Conservation (phyloP, 352 stramenopile genomes). For the Thraustochytrium striatum region DNA sequence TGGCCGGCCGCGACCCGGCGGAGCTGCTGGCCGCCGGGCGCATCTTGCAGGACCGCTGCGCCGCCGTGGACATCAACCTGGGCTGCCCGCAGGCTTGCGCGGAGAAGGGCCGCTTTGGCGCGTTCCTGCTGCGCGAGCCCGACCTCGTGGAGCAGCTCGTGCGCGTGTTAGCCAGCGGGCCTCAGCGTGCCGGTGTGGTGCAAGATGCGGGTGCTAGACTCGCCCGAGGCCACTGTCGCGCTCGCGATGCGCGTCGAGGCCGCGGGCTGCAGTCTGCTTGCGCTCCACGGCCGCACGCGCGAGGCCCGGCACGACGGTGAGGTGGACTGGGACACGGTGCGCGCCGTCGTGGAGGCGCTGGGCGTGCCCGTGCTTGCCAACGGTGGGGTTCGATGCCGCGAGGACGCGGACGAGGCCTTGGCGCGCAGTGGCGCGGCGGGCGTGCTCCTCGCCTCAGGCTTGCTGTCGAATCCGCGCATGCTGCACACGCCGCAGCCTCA, state of each 20-base stretch:
- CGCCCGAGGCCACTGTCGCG: background rate
- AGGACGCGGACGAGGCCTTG: slow-evolving; percentile 39
- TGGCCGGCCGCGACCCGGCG: slow-evolving; percentile 43
- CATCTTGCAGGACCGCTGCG: background rate
- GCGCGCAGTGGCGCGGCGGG: slow-evolving; percentile 14
- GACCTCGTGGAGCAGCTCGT: slow-evolving; percentile 41
- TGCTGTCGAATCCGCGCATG: slow-evolving; percentile 47
- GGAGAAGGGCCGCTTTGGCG: slow-evolving; percentile 3
- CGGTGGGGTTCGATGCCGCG: slow-evolving; percentile 41
- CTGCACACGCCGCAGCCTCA: background rate
- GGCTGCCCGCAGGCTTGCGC: slow-evolving; percentile 45
- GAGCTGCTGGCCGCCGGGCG: slow-evolving; percentile 23
- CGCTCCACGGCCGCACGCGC: slow-evolving; percentile 50
- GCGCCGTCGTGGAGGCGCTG: background rate
- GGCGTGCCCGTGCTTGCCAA: slow-evolving; percentile 53
- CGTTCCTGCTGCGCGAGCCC: slow-evolving; percentile 37
- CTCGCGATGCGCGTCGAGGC: slow-evolving; percentile 43
- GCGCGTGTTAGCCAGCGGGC: background rate
- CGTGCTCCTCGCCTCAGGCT: slow-evolving; percentile 48
- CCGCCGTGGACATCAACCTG: slow-evolving; percentile 44
- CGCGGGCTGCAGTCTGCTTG: slow-evolving; percentile 49
- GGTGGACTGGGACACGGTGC: slow-evolving; percentile 49
- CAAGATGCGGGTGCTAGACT: slow-evolving; percentile 32
- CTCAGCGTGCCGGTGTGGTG: slow-evolving; percentile 27
- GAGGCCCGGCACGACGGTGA: slow-evolving; percentile 47